These are phyloP conservation scores for Phytopythium mirpurense DNA, from an alignment of 352 stramenopile species.

Conservation along the genomic window DNA sequence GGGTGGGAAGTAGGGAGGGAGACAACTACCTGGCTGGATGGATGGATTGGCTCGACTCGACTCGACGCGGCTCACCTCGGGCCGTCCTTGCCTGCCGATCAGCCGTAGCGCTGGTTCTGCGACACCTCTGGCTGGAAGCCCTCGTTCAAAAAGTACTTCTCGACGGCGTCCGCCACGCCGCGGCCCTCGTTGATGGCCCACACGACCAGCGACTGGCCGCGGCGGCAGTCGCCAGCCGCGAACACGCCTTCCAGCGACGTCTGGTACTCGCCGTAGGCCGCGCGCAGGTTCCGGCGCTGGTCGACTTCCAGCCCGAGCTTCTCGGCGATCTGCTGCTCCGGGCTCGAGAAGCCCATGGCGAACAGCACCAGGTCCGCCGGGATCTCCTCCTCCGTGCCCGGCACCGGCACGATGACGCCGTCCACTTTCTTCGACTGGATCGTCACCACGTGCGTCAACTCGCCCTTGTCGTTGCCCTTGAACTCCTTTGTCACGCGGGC, in stretches of 20 bases:
- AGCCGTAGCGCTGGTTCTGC: slow-evolving; percentile 76
- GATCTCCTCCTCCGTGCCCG: slow-evolving; percentile 91
- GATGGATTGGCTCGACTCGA: no score
- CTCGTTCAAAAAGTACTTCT: slow-evolving; percentile 80
- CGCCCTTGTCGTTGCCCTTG: slow-evolving; percentile 64
- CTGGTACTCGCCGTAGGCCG: slow-evolving; percentile 92
- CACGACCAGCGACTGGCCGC: slow-evolving; percentile 96
- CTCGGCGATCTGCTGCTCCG: slow-evolving; percentile 90
- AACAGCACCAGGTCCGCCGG: slow-evolving; percentile 94
- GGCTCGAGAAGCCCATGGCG: slow-evolving; percentile 97
- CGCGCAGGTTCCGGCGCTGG: slow-evolving; percentile 92
- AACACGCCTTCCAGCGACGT: slow-evolving; percentile 96
- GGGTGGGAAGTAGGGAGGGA: no score
- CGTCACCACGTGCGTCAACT: slow-evolving; percentile 76
- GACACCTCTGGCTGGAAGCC: slow-evolving; percentile 74
- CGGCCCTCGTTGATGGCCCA: slow-evolving; percentile 98
- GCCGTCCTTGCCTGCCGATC: no score
- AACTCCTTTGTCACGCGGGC: slow-evolving; percentile 73
- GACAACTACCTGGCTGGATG: no score
- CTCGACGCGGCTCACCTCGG: no score
- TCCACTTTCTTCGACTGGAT: slow-evolving; percentile 55
- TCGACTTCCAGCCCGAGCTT: slow-evolving; percentile 90
- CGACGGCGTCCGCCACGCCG: slow-evolving; percentile 85
- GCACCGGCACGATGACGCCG: slow-evolving; percentile 56
- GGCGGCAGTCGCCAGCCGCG: slow-evolving; percentile 95